Conservation (phyloP, 2,329 filamentous ascomycete species). For the Calonectria naviculata region DNA sequence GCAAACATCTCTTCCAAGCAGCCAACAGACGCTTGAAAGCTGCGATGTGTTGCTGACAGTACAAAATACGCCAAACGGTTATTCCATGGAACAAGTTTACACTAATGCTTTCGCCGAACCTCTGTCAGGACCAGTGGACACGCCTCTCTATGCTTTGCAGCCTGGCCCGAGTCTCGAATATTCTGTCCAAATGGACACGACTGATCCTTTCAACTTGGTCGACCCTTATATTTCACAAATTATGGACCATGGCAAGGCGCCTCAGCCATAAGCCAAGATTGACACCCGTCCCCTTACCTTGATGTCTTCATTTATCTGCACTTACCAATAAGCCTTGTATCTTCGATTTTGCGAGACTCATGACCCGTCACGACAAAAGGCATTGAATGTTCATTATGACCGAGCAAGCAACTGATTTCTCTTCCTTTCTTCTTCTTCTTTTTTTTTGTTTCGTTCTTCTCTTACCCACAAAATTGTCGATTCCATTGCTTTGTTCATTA, state of each 20-base stretch:
- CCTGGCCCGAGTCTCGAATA: background rate
- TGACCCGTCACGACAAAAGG: slow-evolving; percentile 5
- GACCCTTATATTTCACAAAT: background rate
- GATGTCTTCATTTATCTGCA: background rate
- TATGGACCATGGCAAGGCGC: no score
- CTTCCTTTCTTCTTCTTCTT: background rate
- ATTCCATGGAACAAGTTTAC: background rate
- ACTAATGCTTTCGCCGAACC: background rate
- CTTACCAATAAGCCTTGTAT: background rate
- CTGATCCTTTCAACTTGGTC: background rate
- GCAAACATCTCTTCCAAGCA: background rate
- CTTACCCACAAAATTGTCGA: background rate
- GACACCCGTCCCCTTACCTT: background rate
- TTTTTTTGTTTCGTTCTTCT: background rate
- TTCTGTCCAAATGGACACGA: background rate
- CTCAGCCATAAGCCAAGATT: background rate
- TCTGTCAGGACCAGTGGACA: background rate
- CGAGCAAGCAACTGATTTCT: background rate
- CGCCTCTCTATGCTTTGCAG: background rate
- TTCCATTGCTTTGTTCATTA: background rate
- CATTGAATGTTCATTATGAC: background rate
- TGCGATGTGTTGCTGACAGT: background rate
- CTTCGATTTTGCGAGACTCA: slow-evolving; percentile 2
- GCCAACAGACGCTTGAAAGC: background rate
- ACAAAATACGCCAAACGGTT: background rate